Evolutionary conservation across 2,329 filamentous ascomycete genomes (phyloP).

Genomic region (Cladosporium oxysporum): DNA sequence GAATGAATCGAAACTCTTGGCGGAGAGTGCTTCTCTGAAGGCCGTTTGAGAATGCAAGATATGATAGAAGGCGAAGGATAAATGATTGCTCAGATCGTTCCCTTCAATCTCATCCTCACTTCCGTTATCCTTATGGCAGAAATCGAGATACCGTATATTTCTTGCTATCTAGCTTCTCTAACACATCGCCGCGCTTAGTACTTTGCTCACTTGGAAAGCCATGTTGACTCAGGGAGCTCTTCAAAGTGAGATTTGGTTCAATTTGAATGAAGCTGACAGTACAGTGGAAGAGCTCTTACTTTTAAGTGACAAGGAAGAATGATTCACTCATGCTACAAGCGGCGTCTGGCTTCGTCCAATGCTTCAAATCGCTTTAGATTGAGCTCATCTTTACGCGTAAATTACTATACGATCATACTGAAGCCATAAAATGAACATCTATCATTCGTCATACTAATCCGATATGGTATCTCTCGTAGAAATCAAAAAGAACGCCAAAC

Average conservation of each 20-base stretch:
- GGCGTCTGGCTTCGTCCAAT: neutral
- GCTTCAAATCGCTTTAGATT: neutral
- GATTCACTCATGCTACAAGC: too few species aligned
- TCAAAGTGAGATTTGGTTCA: too few species aligned
- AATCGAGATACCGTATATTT: neutral
- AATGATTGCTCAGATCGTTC: neutral
- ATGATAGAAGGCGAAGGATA: neutral
- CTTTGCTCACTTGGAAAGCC: too few species aligned
- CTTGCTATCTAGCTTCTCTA: too few species aligned
- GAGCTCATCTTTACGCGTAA: neutral
- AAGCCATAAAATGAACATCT: neutral
- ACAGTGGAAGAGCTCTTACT: neutral
- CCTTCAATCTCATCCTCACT: too few species aligned
- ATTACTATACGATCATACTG: neutral
- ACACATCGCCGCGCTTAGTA: too few species aligned
- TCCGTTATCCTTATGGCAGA: too few species aligned
- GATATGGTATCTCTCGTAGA: slow-evolving; percentile 8
- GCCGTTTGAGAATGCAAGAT: neutral
- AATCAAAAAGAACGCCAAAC: neutral
- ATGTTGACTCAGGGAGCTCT: too few species aligned
- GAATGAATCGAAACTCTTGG: slow-evolving; percentile 3
- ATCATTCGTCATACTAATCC: neutral
- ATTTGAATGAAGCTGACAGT: neutral
- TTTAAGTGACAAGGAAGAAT: too few species aligned
- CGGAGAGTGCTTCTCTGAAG: neutral